Conservation (phyloP, 345 rosid species). For the thale cress (Arabidopsis thaliana) region TAIR10.1 NC_003076.8:18352001-18352500, state of each 20-base stretch:
- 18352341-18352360: neutral
- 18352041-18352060: slow-evolving; percentile 36
- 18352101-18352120: slow-evolving; percentile 19
- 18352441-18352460: slow-evolving; percentile 49
- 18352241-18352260: slow-evolving; percentile 19
- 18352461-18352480: slow-evolving; percentile 46
- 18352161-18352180: neutral
- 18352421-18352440: slow-evolving; percentile 33
- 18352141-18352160: slow-evolving; percentile 16
- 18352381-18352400: neutral
- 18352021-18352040: slow-evolving; percentile 6
- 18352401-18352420: neutral
- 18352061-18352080: slow-evolving; percentile 64
- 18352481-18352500: slow-evolving; percentile 43
- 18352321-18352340: slow-evolving; percentile 30
- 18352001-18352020: slow-evolving; percentile 38
- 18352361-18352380: slow-evolving; percentile 12
- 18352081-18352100: slow-evolving; percentile 73
- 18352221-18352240: slow-evolving; percentile 27
- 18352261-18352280: slow-evolving; percentile 24
- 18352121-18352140: slow-evolving; percentile 38
- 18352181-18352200: slow-evolving; percentile 13
- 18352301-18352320: slow-evolving; percentile 40
- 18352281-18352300: slow-evolving; percentile 22
- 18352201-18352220: slow-evolving; percentile 30